A percentile compares a stretch with the other conserved stretches of the same genome.
phyloP scores from a whole-genome alignment of 306 rosid species.

The Coriaria nepalensis region DNA sequence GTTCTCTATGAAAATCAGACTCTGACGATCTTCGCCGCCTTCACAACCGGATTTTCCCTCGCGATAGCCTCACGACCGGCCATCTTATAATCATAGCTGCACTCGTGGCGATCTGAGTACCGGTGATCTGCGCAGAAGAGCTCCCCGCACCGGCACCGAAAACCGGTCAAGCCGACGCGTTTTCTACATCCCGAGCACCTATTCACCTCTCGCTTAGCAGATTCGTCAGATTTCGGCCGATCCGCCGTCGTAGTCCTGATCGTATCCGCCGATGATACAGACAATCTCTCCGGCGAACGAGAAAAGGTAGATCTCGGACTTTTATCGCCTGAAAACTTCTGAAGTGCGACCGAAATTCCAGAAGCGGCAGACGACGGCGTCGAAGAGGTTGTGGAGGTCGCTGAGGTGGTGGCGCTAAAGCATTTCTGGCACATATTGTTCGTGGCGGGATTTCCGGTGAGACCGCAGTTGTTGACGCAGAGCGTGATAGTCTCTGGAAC shows the following conservation, averaged over 20 bases:
- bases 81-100: slow-evolving; percentile 77
- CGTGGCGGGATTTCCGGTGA: slow-evolving; percentile 66
- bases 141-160: slow-evolving; percentile 91
- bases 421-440: slow-evolving; percentile 92
- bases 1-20: slow-evolving; percentile 39
- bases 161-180: slow-evolving; percentile 79
- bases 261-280: slow-evolving; percentile 11
- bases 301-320: slow-evolving; percentile 33
- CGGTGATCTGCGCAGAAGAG: slow-evolving; percentile 81
- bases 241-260: slow-evolving; percentile 7
- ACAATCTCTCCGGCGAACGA: slow-evolving; percentile 22
- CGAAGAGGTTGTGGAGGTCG: slow-evolving; percentile 11
- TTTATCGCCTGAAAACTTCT: slow-evolving; percentile 37
- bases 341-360: slow-evolving; percentile 13
- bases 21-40: slow-evolving; percentile 73
- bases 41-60: slow-evolving; percentile 81
- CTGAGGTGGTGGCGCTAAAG: slow-evolving; percentile 33
- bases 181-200: slow-evolving; percentile 79
- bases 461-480: slow-evolving; percentile 78
- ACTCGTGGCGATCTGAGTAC: slow-evolving; percentile 91
- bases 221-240: slow-evolving; percentile 19
- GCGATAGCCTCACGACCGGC: slow-evolving; percentile 89
- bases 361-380: slow-evolving; percentile 5
- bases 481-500: slow-evolving; percentile 51
- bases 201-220: slow-evolving; percentile 47